Evolutionary conservation across 495 filamentous ascomycete genomes (phyloP), one percentile per base, ranked within the genome.

Genomic region (Talaromyces wortmannii): DNA sequence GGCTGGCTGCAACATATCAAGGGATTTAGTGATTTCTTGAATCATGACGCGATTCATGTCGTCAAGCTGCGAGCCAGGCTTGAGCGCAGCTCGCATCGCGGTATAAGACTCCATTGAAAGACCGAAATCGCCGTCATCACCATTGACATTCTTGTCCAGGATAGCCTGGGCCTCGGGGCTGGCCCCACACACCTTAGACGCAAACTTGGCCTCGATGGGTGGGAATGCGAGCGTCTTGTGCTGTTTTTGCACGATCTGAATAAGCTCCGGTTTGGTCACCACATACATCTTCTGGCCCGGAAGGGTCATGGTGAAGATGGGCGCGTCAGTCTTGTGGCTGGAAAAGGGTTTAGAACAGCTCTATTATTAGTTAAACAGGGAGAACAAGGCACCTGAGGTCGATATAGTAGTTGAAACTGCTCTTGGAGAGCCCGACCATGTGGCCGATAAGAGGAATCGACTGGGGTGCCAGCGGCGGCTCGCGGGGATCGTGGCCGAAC

Each of bases 221-320:
- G 63, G 44, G n/a, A 82, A 78, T n/a, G 62, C 53, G 30, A 82
- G 55, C 3, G 65, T 64, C 31, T 67, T 66, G 48, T 62, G 57
- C 32, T 69, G 63, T 23, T 73, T 75, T 56, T 78, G 76, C 31
- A 78, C 64, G 0, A 65, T 65, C 12, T 53, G 56, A 15, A 79
- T 61, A 17, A 80, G 59, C 1, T 61, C 59, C 6, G 77, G 68
- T 0, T 75, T 72, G 5, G 60, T 70, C 12, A 79, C 61, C 11
- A 80, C 50, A 57, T 82, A 80, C 15, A 72, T 57, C 36, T 78
- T 76, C 40, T 52, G 60, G 51, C 63, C 61, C 33, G 78, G 57
- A 55, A 76, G 67, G 12, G 71, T 64, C 33, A 80, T 58, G 5
- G 68, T 67, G 62, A 74, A 75, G 47, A 77, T 61, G 17, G 2